Evolutionary conservation across 1,284 basidiomycete genomes (phyloP).

Genomic region (Pseudozyma hubeiensis): DNA sequence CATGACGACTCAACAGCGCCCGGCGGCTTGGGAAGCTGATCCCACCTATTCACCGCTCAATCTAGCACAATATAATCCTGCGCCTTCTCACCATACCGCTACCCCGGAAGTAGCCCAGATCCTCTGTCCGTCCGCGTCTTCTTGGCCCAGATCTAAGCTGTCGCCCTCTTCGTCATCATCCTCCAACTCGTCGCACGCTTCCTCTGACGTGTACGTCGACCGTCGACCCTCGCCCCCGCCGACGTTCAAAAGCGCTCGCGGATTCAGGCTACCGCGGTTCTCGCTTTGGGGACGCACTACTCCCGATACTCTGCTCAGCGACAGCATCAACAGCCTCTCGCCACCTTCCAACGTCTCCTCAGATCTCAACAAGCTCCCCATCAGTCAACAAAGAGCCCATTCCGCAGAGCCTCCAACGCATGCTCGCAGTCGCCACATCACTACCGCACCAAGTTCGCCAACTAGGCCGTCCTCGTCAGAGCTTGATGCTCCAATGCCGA

Average conservation of each 20-base stretch:
- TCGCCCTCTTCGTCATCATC: slow-evolving; percentile 26
- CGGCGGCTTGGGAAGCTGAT: background rate
- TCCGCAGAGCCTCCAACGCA: slow-evolving; percentile 4
- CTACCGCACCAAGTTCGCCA: background rate
- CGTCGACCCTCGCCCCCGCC: slow-evolving; percentile 14
- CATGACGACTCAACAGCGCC: slow-evolving; percentile 10
- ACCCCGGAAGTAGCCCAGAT: background rate
- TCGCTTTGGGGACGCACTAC: slow-evolving; percentile 32
- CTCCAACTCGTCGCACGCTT: slow-evolving; percentile 14
- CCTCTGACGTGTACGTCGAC: slow-evolving; percentile 3
- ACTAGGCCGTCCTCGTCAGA: background rate
- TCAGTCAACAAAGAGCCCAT: slow-evolving; percentile 2
- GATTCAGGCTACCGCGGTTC: slow-evolving; percentile 35
- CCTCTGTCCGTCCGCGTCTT: slow-evolving; percentile 10
- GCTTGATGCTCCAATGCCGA: slow-evolving; percentile 15
- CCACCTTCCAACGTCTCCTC: slow-evolving; percentile 5
- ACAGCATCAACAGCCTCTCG: slow-evolving; percentile 4
- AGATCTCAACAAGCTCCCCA: slow-evolving; percentile 14
- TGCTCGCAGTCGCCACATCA: background rate
- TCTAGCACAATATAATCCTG: slow-evolving; percentile 19
- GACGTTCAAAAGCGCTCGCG: background rate
- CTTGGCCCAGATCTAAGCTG: slow-evolving; percentile 7
- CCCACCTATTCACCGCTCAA: background rate
- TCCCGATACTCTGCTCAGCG: slow-evolving; percentile 12
- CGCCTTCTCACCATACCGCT: slow-evolving; percentile 1